A percentile compares a stretch with the other conserved stretches of the same genome.
phyloP scores from a whole-genome alignment of 2,329 filamentous ascomycete genomes.

The Myriosclerotinia curreyana region DNA sequence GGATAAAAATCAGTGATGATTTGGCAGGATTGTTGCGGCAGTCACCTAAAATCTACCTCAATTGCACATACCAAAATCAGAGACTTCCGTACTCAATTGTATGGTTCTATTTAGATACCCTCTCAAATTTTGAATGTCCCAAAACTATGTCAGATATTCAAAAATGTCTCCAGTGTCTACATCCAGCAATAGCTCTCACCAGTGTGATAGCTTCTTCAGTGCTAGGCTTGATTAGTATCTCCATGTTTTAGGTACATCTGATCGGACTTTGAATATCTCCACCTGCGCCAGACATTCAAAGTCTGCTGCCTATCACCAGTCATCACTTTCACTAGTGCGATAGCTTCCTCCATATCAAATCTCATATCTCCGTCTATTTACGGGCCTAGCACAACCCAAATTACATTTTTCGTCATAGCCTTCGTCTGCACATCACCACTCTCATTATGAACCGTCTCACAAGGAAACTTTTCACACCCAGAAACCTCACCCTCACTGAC shows the following conservation, averaged over 20 bases:
- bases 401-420: background rate
- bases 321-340: background rate
- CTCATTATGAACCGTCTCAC: background rate
- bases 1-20: background rate
- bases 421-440: slow-evolving; percentile 12
- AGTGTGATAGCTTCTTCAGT: background rate
- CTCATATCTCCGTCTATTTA: background rate
- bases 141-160: too few species aligned
- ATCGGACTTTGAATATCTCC: background rate
- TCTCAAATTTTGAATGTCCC: too few species aligned
- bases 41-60: background rate
- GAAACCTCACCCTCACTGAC: background rate
- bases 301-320: background rate
- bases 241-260: background rate
- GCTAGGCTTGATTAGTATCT: too few species aligned
- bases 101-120: background rate
- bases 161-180: too few species aligned
- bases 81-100: background rate
- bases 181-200: background rate
- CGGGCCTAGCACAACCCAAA: background rate
- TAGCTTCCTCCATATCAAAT: background rate
- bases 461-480: slow-evolving; percentile 6
- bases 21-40: background rate
- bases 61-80: background rate
- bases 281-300: background rate